These are phyloP conservation scores for Cladosporium austrohemisphaericum DNA, from an alignment of 2,329 filamentous ascomycete genomes.

Conservation along the genomic window DNA sequence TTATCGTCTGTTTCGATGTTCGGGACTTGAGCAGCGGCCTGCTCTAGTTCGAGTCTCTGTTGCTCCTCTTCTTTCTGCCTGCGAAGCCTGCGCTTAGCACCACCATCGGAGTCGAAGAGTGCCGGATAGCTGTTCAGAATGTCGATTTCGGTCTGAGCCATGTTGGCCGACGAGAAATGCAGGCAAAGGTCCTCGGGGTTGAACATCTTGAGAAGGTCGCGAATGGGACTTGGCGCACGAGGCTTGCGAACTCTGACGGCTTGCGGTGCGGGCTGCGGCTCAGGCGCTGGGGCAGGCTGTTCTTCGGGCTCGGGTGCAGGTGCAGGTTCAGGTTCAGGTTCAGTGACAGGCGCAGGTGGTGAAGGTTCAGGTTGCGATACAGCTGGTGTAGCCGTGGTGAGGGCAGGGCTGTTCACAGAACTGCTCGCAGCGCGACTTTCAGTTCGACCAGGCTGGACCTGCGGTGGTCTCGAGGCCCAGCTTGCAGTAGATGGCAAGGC, in stretches of 20 bases:
- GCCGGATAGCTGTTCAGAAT: constrained; percentile 63
- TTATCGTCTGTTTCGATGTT: constrained; percentile 64
- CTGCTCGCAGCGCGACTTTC: constrained; percentile 78
- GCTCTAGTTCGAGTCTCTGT: constrained; percentile 52
- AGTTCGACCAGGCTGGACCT: constrained; percentile 60
- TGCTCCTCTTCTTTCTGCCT: constrained; percentile 59
- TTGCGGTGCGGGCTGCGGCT: constrained; percentile 8
- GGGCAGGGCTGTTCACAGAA: constrained; percentile 76
- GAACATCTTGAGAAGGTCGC: constrained; percentile 39
- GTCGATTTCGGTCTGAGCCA: constrained; percentile 48
- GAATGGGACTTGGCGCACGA: constrained; percentile 27
- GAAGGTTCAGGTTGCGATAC: not conserved
- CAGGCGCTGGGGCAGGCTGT: constrained; percentile 10
- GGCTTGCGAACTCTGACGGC: constrained; percentile 18
- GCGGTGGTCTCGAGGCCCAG: constrained; percentile 75
- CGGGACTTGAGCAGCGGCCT: constrained; percentile 42
- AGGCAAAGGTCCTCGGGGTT: constrained; percentile 49
- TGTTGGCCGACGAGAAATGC: constrained; percentile 27
- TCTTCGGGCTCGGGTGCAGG: constrained; percentile 13
- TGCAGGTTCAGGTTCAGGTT: constrained; percentile 32
- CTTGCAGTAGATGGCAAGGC: constrained; percentile 91
- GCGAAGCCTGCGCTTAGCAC: constrained; percentile 74
- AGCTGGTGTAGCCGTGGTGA: constrained; percentile 35
- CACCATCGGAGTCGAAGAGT: constrained; percentile 77
- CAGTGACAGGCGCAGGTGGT: constrained; percentile 24